Evolutionary conservation across 495 filamentous ascomycete genomes (phyloP).

Genomic region (Lophiostoma macrostomum): DNA sequence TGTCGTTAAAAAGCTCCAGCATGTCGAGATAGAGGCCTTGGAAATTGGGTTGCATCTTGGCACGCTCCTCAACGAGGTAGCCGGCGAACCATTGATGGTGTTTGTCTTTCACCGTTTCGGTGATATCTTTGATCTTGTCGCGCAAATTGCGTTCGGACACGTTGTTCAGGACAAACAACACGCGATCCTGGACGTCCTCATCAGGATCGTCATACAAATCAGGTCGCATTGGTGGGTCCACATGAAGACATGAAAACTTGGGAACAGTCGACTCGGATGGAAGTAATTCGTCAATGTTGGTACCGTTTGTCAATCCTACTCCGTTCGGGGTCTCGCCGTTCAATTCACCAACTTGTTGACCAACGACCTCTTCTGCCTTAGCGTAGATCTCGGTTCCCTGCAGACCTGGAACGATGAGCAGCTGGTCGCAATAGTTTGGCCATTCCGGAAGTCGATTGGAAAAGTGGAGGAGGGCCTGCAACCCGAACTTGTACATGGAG

Average conservation of each 20-base stretch:
- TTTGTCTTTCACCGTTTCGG: conserved; percentile 68
- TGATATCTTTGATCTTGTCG: conserved; percentile 74
- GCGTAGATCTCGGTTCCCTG: conserved; percentile 80
- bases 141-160: conserved; percentile 84
- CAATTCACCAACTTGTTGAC: conserved; percentile 48
- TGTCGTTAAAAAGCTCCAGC: conserved; percentile 75
- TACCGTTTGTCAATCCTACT: conserved; percentile 60
- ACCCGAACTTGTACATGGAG: conserved; percentile 96
- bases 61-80: conserved; percentile 93
- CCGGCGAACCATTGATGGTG: conserved; percentile 95
- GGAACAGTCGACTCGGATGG: conserved; percentile 51
- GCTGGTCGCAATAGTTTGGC: conserved; percentile 80
- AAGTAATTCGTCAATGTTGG: conserved; percentile 55
- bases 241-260: conserved; percentile 68
- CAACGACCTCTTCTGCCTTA: conserved; percentile 76
- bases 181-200: conserved; percentile 82
- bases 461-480: conserved; percentile 92
- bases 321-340: conserved; percentile 48
- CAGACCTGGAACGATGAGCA: conserved; percentile 75
- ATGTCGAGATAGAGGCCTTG: conserved; percentile 89
- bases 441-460: conserved; percentile 80
- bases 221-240: conserved; percentile 60
- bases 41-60: conserved; percentile 94
- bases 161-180: conserved; percentile 95
- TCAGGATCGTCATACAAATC: conserved; percentile 73